Base-by-base conservation (phyloP, 1,284 basidiomycete genomes). In the Trichosporon coremiiforme region DNA sequence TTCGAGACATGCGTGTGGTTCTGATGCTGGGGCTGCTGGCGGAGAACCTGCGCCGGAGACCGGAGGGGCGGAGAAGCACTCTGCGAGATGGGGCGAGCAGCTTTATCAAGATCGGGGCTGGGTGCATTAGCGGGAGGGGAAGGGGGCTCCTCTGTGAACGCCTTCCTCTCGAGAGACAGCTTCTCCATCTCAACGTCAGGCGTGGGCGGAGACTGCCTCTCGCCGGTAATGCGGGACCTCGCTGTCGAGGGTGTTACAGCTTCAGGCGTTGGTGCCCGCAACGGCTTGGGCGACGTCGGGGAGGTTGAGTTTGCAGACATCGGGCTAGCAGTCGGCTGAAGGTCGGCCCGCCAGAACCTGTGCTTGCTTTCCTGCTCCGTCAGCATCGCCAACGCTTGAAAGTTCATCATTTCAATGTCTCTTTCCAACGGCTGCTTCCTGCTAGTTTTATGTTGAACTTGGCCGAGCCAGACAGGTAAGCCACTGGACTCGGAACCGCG, bases 161-260 rank as follows among this genome's bases (percentile, higher is more conserved):
- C 57, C 31, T 60, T 60, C 15, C 57, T 15, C 57, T 60, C 57
- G 31, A 60, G 31, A 4, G 57, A 60, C 3, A 60, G 57, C 29
- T 33, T 33, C 31, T 60, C 31, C 57, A 60, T 60, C 57, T 31
- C 57, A 31, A 60, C 17, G 31, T 60, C 57, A 7, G 57, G 57
- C 4, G 31, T 33, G 31, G 31, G 31, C 15, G 29, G 10, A 9
- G 57, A 60, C 31, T n/a, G 29, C 1, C 29, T 1, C 29, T 31
- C 17, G 17, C 8, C 4, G 3, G 29, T n/a, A 3, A 17, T 31
- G 57, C 20, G 13, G 2, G 57, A 17, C 7, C 29, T 33, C 13
- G 17, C 31, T 10, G 29, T n/a, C 4, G 31, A 17, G 31, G 17
- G 29, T 12, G 57, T 60, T 13, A n/a, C 7, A 15, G 17, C 10